Base-by-base conservation (phyloP, 257 asterid species). In the Gentiana dahurica region DNA sequence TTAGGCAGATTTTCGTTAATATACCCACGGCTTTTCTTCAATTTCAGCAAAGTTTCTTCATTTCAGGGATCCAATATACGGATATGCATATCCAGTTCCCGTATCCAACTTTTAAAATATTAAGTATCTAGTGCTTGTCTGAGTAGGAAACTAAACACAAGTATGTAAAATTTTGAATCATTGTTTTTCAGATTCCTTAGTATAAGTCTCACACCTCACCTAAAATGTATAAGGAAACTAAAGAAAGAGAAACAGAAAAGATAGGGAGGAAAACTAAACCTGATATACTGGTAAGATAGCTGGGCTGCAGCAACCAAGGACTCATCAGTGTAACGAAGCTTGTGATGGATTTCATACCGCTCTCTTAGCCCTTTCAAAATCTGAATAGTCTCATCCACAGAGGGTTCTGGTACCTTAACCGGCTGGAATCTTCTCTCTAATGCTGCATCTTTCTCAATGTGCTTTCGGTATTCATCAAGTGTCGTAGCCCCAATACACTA, bases 401-500 rank as follows among this genome's bases (percentile, higher is more conserved):
- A 68, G 49, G 98, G 98, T 61, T 91, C 98, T 8, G 98, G 98
- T 51, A 91, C 96, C 81, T 73, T 87, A 38, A 91, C 96, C 9
- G 98, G 98, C 68, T 91, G 98, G 70, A 91, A 91, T 69, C 98
- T 75, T 66, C 98, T 81, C 69, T 91, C 95, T 34, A 91, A 51
- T 46, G 97, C 97, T 6, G 98, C 95, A 76, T 91, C 98, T 76
- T 91, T 91, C 71, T 91, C 98, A 10, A 91, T 83, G 71, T 85
- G 95, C 71, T 87, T 82, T 55, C 96, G 69, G 81, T 87, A 87
- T 71, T 84, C 95, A 67, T 90, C 96, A 1, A 90, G 80, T 54
- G 96, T 90, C 36, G 98, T 90, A 56, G 98, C 98, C 35, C 98
- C 98, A 59, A 90, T 84, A 74, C 98, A 90, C 98, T 90, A 78